phyloP scores from a whole-genome alignment of 352 stramenopile species.

The Globisporangium megalacanthum region DNA sequence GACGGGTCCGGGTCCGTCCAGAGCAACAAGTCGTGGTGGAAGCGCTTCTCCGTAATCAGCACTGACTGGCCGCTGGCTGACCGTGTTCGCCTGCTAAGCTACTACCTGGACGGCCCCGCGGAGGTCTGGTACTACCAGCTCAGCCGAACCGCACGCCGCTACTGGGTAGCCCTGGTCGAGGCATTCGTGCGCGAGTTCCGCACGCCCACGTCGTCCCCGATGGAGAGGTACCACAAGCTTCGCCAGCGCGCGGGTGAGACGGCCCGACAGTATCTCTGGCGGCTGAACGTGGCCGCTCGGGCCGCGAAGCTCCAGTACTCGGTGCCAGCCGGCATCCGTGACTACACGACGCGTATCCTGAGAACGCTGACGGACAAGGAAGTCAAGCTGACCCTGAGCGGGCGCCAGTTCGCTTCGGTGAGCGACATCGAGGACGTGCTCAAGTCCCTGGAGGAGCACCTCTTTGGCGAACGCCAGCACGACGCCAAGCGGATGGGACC shows the following conservation, averaged over 20 bases:
- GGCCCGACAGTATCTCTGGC: neutral
- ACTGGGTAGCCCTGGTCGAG: neutral
- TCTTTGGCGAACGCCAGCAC: neutral
- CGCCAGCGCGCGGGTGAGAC: neutral
- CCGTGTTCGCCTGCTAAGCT: neutral
- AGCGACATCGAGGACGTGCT: neutral
- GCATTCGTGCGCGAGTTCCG: neutral
- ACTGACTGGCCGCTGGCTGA: neutral
- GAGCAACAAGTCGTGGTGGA: neutral
- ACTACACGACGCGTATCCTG: neutral
- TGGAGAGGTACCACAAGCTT: neutral
- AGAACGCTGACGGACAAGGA: neutral
- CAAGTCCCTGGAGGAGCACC: neutral
- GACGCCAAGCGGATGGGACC: neutral
- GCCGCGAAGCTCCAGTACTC: neutral
- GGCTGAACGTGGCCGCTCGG: neutral
- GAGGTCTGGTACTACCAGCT: neutral
- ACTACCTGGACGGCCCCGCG: neutral
- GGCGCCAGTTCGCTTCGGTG: neutral
- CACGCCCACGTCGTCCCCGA: neutral
- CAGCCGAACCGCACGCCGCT: neutral
- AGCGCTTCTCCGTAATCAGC: neutral
- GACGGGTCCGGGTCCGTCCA: neutral
- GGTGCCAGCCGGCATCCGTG: neutral
- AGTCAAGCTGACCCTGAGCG: neutral